These are phyloP conservation scores for Citrullus colocynthis DNA, from an alignment of 306 rosid genomes.

Conservation along the genomic window DNA sequence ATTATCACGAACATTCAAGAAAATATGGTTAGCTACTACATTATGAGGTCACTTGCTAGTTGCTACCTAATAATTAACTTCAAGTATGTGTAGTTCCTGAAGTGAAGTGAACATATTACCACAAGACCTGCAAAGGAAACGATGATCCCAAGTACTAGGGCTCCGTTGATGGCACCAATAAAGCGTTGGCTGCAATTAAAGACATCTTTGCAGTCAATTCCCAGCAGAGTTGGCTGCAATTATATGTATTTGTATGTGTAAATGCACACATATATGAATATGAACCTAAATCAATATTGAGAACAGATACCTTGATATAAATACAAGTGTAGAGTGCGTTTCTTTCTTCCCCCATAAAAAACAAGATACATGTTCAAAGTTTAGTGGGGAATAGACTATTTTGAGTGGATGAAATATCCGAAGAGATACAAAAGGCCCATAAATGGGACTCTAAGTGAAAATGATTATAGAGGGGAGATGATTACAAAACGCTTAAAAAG, in stretches of 20 bases:
- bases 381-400: neutral
- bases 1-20: neutral
- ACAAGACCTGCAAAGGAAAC: conserved; percentile 59
- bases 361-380: neutral
- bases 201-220: conserved; percentile 11
- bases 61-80: neutral
- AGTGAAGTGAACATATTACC: conserved; percentile 30
- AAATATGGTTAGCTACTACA: neutral
- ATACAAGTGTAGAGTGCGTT: neutral
- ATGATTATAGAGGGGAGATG: neutral
- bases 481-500: neutral
- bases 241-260: neutral
- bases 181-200: conserved; percentile 56
- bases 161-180: conserved; percentile 59
- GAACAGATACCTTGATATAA: neutral
- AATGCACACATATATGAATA: neutral
- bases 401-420: neutral
- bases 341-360: neutral
- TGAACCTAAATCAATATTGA: neutral
- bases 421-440: neutral
- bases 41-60: neutral
- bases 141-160: conserved; percentile 50
- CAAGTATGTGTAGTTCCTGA: neutral
- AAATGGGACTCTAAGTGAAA: too few species aligned
- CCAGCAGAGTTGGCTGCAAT: neutral